Base-by-base conservation (phyloP, 805 yeast species). In the Groenewaldozyma tartarivorans region DNA sequence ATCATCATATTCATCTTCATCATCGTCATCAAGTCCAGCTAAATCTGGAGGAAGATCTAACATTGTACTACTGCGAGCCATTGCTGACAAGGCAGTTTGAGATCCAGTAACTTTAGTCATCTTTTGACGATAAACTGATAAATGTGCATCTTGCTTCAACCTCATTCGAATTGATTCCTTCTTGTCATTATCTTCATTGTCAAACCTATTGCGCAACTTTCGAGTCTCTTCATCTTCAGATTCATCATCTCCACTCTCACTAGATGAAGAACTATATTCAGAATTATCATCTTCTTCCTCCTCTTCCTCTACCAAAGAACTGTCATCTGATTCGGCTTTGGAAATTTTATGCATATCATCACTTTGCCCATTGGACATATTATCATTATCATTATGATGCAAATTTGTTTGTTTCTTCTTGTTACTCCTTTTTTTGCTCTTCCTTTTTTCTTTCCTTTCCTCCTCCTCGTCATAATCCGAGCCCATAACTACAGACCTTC, bases 101-200 rank as follows among this genome's bases (percentile, higher is more conserved):
- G 51, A 44, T 6, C 67, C 67, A 5, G 63, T 56, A 26, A 60
- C 49, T 39, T 58, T 59, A 42, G 57, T 62, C 67, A 65, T 64
- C 38, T 60, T 58, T 45, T 64, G 69, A 9, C 69, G 55, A 43
- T 64, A 63, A 16, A 61, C 56, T n/a, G 63, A 59, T 43, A 64
- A 48, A 16, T 64, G 61, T 5, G 63, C 67, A 33, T 62, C 64
- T 43, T 64, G 69, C 42, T 55, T 55, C 42, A 56, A 56, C 9
- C 67, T 54, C 56, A 54, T 53, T 17, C 49, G 45, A 15, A 50
- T 39, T 31, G 44, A 42, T 31, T 49, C 47, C 34, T 51, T 44
- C 38, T 48, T 46, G 30, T 41, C 47, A 16, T 47, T 47, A 20
- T 43, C 41, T 7, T 44, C 53, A 26, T 51, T 53, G 18, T 41